Conservation (phyloP, 306 rosid genomes). For the Gynostemma pentaphyllum region DNA sequence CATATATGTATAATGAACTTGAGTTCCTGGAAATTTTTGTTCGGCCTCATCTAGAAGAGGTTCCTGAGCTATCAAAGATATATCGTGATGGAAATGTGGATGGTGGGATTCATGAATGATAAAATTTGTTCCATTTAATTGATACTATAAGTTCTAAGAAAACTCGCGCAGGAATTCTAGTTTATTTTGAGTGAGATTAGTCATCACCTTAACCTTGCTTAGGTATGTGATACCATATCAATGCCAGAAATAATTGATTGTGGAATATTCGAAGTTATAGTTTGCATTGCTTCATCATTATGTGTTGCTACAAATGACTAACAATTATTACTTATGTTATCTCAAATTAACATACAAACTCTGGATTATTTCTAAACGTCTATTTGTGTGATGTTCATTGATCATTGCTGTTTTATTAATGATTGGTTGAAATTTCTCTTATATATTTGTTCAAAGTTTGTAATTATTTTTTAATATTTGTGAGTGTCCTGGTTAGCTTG, state of each 20-base stretch:
- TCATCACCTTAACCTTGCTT: background rate
- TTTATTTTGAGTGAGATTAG: background rate
- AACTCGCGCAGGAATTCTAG: no score
- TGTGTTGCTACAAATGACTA: background rate
- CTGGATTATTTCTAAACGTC: background rate
- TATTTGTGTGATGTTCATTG: background rate
- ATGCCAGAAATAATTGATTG: background rate
- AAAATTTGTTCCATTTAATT: background rate
- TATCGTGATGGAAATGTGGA: slow-evolving; percentile 7
- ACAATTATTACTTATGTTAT: background rate
- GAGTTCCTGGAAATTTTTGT: slow-evolving; percentile 17
- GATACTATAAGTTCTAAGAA: background rate
- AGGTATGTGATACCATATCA: no score
- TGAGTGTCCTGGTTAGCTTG: no score
- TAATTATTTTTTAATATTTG: no score
- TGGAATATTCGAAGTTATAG: background rate
- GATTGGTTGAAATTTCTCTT: background rate
- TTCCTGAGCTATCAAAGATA: slow-evolving; percentile 17
- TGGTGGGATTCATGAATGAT: background rate
- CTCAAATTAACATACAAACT: background rate
- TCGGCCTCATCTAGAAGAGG: slow-evolving; percentile 14
- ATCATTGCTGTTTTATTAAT: background rate
- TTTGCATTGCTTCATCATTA: background rate
- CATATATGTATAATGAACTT: background rate
- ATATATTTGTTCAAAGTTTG: no score